Percentiles rank a stretch among this genome's conserved stretches.
These are phyloP conservation scores for Mucor lusitanicus DNA, from an alignment of 371 early-diverging fungal genomes.

Conservation along the genomic window DNA sequence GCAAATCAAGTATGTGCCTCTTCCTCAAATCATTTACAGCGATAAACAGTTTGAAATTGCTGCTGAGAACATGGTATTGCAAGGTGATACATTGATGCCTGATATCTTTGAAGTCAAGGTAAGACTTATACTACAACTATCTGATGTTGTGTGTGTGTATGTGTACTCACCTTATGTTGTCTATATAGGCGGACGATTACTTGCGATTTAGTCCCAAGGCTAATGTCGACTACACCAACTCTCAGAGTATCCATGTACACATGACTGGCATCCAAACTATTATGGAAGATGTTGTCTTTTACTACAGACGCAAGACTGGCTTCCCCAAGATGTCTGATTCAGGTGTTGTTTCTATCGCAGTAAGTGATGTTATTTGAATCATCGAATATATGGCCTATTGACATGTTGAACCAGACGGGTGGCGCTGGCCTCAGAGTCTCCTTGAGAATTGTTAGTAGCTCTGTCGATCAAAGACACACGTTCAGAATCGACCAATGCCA, in stretches of 20 bases:
- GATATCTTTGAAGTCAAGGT: slow-evolving; percentile 60
- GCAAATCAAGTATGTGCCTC: slow-evolving; percentile 61
- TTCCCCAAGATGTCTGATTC: slow-evolving; percentile 57
- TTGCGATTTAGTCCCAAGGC: slow-evolving; percentile 38
- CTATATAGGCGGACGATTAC: slow-evolving; percentile 34
- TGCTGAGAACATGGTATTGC: slow-evolving; percentile 61
- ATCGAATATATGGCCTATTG: no score
- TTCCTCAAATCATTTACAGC: slow-evolving; percentile 68
- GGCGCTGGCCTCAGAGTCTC: slow-evolving; percentile 51
- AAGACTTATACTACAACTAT: slow-evolving; percentile 5
- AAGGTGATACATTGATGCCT: slow-evolving; percentile 60
- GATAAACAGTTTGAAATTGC: slow-evolving; percentile 59
- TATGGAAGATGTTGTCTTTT: slow-evolving; percentile 54
- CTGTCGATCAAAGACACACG: slow-evolving; percentile 26
- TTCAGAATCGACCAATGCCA: slow-evolving; percentile 35
- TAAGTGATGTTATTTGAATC: slow-evolving; percentile 9
- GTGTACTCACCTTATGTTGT: no score
- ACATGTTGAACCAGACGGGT: slow-evolving; percentile 31
- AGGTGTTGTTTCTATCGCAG: slow-evolving; percentile 51
- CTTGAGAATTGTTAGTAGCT: slow-evolving; percentile 35
- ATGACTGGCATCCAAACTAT: slow-evolving; percentile 33
- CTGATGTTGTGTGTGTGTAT: no score
- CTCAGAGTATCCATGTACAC: slow-evolving; percentile 25
- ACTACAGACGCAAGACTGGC: slow-evolving; percentile 57
- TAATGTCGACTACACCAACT: slow-evolving; percentile 44